Evolutionary conservation across 805 yeast species (phyloP).

Genomic region (Hagleromyces aurorensis): DNA sequence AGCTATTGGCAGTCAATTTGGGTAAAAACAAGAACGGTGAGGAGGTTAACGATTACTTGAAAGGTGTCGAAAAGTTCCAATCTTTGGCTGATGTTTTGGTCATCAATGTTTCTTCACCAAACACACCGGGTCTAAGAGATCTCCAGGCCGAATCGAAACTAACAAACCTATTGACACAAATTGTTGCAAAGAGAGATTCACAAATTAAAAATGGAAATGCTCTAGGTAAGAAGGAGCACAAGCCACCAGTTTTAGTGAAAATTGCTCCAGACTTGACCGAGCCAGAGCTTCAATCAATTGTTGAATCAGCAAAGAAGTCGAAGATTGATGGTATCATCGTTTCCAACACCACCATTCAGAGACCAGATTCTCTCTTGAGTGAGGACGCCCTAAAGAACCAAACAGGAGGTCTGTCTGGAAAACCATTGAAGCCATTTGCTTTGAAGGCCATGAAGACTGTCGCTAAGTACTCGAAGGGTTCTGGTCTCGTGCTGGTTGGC

Average conservation of each 20-base stretch:
- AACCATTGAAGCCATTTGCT: conserved; percentile 76
- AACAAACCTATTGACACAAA: conserved; percentile 55
- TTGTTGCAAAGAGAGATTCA: conserved; percentile 63
- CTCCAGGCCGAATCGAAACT: conserved; percentile 73
- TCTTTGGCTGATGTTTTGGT: conserved; percentile 82
- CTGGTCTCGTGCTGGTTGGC: conserved; percentile 71
- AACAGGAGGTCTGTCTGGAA: conserved; percentile 89
- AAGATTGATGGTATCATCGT: conserved; percentile 86
- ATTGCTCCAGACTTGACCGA: conserved; percentile 90
- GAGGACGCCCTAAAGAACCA: conserved; percentile 40
- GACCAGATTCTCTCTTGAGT: conserved; percentile 60
- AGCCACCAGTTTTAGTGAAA: conserved; percentile 81
- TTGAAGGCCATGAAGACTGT: conserved; percentile 62
- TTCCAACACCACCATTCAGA: conserved; percentile 83
- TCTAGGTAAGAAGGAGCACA: conserved; percentile 22
- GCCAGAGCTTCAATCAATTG: conserved; percentile 73
- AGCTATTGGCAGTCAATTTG: conserved; percentile 71
- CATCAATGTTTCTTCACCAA: conserved; percentile 89
- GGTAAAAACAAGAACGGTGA: conserved; percentile 93
- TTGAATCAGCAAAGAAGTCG: conserved; percentile 66
- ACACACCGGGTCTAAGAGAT: conserved; percentile 89
- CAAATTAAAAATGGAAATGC: conserved; percentile 34
- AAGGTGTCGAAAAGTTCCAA: conserved; percentile 78
- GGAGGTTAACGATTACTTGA: conserved; percentile 76
- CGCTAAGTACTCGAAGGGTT: conserved; percentile 68